Evolutionary conservation across 2,329 filamentous ascomycete species (phyloP).

Genomic region (Neonectria faginata): DNA sequence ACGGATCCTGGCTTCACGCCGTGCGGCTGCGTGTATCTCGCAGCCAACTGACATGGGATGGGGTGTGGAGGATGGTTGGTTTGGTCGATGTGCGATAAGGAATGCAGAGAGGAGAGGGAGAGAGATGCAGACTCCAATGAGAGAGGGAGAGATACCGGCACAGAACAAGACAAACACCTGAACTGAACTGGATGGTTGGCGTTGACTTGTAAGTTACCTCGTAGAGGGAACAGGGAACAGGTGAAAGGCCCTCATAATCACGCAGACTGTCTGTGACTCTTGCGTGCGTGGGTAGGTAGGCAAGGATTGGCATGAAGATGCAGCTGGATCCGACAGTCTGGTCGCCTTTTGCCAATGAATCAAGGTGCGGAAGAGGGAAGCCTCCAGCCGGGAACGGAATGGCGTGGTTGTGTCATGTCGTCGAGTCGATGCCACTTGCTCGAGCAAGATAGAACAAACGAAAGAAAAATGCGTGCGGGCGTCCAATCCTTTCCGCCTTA

Average conservation of each 20-base stretch:
- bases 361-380: constrained; percentile 17
- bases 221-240: not conserved
- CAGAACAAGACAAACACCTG: too few relatives aligned
- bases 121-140: too few relatives aligned
- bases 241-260: constrained; percentile 19
- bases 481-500: not conserved
- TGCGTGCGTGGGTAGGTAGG: not conserved
- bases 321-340: constrained; percentile 28
- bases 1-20: not conserved
- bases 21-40: not conserved
- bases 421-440: not conserved
- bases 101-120: not conserved
- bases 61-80: constrained; percentile 1
- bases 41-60: not conserved
- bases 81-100: constrained; percentile 3
- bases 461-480: not conserved
- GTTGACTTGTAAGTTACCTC: not conserved
- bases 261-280: constrained; percentile 2
- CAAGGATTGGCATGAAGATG: not conserved
- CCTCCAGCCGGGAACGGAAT: constrained; percentile 18
- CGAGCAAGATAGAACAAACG: too few relatives aligned
- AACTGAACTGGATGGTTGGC: not conserved
- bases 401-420: constrained; percentile 17
- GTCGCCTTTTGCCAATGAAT: constrained; percentile 28
- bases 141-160: not conserved